These are phyloP conservation scores for Kodamaea kaohsiungensis DNA, from an alignment of 805 yeast genomes.

Conservation along the genomic window DNA sequence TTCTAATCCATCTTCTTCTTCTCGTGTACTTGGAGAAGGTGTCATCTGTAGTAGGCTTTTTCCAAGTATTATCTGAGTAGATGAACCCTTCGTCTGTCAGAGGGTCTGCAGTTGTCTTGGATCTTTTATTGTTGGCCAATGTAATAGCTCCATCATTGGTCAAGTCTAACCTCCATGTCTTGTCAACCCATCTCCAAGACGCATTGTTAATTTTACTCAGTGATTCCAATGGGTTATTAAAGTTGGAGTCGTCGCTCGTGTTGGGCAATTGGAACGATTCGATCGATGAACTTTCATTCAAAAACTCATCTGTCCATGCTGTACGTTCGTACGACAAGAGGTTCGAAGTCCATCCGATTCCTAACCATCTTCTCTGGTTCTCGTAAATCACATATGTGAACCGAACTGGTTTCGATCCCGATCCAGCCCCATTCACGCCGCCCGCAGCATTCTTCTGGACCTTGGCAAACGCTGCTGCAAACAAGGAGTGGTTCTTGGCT, in stretches of 20 bases:
- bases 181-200: slow-evolving; percentile 94
- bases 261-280: slow-evolving; percentile 82
- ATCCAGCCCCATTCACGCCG: slow-evolving; percentile 22
- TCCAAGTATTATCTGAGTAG: slow-evolving; percentile 93
- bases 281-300: slow-evolving; percentile 79
- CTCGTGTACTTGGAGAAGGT: slow-evolving; percentile 89
- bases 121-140: slow-evolving; percentile 58
- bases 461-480: slow-evolving; percentile 57
- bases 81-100: slow-evolving; percentile 80
- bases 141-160: slow-evolving; percentile 86
- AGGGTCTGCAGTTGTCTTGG: slow-evolving; percentile 67
- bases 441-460: slow-evolving; percentile 38
- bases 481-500: slow-evolving; percentile 46
- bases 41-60: slow-evolving; percentile 83
- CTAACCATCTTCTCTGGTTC: slow-evolving; percentile 96
- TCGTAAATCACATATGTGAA: slow-evolving; percentile 93
- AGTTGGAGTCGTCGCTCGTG: slow-evolving; percentile 40
- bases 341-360: slow-evolving; percentile 96
- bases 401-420: slow-evolving; percentile 53
- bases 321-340: slow-evolving; percentile 89
- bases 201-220: slow-evolving; percentile 56
- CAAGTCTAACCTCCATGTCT: slow-evolving; percentile 86
- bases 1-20: slow-evolving; percentile 93
- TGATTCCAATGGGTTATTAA: slow-evolving; percentile 28
- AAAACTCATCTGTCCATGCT: slow-evolving; percentile 96